Percentiles rank a stretch among this genome's conserved stretches.
phyloP scores from a whole-genome alignment of 805 yeast genomes.

The Citeromyces matritensis region DNA sequence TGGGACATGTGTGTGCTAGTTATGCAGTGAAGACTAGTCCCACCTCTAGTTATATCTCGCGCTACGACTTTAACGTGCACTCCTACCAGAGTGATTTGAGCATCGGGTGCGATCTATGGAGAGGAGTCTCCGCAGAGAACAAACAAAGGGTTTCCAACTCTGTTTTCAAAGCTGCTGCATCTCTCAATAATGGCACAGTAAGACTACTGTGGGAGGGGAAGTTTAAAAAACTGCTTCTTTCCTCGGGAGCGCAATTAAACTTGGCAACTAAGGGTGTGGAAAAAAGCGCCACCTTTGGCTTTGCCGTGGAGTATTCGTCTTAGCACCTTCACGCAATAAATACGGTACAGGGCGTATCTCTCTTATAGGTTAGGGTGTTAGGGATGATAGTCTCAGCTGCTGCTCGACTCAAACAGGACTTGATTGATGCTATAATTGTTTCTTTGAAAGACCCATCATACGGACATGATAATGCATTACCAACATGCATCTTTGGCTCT shows the following conservation, averaged over 20 bases:
- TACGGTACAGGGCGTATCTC: no score
- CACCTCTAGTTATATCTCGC: constrained; percentile 63
- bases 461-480: no score
- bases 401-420: no score
- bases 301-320: no score
- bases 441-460: no score
- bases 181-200: constrained; percentile 44
- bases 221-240: constrained; percentile 61
- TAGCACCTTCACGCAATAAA: no score
- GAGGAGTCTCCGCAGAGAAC: constrained; percentile 17
- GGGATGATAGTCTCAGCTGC: no score
- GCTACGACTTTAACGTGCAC: constrained; percentile 80
- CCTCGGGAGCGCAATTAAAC: constrained; percentile 34
- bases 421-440: no score
- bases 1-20: constrained; percentile 81
- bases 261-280: neutral
- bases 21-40: constrained; percentile 74
- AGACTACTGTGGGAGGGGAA: constrained; percentile 81
- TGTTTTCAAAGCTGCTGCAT: constrained; percentile 61
- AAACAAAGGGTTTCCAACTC: constrained; percentile 44
- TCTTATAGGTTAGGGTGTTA: no score
- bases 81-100: constrained; percentile 82
- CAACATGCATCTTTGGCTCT: no score
- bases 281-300: no score
- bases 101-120: constrained; percentile 78